Evolutionary conservation across 2,329 filamentous ascomycete genomes (phyloP).

Genomic region (Chaetomiaceae sp.): DNA sequence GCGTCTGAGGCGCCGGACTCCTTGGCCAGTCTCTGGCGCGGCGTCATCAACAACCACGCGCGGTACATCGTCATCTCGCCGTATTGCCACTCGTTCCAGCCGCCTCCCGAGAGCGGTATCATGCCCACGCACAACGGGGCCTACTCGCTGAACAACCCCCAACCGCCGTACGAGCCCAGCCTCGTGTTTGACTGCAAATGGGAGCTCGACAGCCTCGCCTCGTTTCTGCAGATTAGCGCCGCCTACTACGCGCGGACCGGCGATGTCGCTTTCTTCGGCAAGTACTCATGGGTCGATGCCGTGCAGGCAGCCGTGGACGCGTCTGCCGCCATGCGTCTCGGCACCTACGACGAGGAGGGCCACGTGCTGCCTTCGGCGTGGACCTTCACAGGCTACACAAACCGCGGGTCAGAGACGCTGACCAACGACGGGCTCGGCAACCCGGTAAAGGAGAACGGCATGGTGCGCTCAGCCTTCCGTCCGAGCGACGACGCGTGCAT

Average conservation of each 20-base stretch:
- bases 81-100: slow-evolving; percentile 89
- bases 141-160: slow-evolving; percentile 50
- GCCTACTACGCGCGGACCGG: slow-evolving; percentile 64
- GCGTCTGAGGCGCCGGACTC: slow-evolving; percentile 49
- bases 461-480: slow-evolving; percentile 73
- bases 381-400: slow-evolving; percentile 67
- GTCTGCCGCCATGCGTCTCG: slow-evolving; percentile 58
- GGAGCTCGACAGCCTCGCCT: slow-evolving; percentile 80
- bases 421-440: slow-evolving; percentile 69
- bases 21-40: slow-evolving; percentile 61
- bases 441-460: slow-evolving; percentile 67
- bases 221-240: slow-evolving; percentile 74
- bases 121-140: slow-evolving; percentile 51
- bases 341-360: slow-evolving; percentile 59
- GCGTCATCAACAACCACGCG: slow-evolving; percentile 65
- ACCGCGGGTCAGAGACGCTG: slow-evolving; percentile 67
- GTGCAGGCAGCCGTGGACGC: slow-evolving; percentile 59
- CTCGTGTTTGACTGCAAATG: slow-evolving; percentile 86
- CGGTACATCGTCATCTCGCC: slow-evolving; percentile 63
- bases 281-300: slow-evolving; percentile 61
- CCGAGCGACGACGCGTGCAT: slow-evolving; percentile 80
- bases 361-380: slow-evolving; percentile 52
- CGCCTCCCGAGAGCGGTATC: slow-evolving; percentile 68
- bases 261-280: slow-evolving; percentile 51
- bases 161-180: slow-evolving; percentile 58